Base-by-base conservation (phyloP, 1,284 basidiomycete species). In the Phaffia rhodozyma region DNA sequence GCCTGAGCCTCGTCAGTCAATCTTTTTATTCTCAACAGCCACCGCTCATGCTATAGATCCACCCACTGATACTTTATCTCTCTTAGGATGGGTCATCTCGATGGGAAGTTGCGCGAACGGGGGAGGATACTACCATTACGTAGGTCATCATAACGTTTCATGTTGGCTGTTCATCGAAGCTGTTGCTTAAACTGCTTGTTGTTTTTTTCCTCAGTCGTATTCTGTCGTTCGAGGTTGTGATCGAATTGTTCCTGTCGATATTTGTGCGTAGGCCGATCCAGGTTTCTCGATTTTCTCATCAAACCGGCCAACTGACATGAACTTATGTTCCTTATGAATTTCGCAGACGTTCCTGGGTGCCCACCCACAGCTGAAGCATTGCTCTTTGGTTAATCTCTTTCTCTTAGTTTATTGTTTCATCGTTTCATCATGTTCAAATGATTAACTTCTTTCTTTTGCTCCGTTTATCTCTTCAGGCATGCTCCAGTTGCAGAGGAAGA, bases 201-300 rank as follows among this genome's bases (percentile, higher is more conserved):
- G 65, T 69, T 71, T 72, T n/a, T n/a, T 11, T 5, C 59, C 20
- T 5, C 59, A 97, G 78, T 96, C 92, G 47, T 99, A 99, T 79
- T 92, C 92, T 50, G 96, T 99, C 67, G 96, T 98, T 32, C 86
- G 96, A 67, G 96, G 96, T n/a, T 98, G 96, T 76, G 96, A 99
- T 79, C 86, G 96, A 58, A 93, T 99, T 72, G 93, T 99, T 2
- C 96, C 96, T 7, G 94, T 98, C 55, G 93, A 97, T 75, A 91
- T 97, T 63, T 94, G 94, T 77, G 90, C 94, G 13, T 92, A 93
- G 23, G 93, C 93, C 2, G 97, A 93, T 78, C 91, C 88, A 62
- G 89, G 89, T 5, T 88, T 86, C 60, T 55, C 11, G 16, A 48
- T 65, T 52, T 53, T 11, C 18, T 32, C 30, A 9, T 27, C 30